Base-by-base conservation (phyloP, 495 filamentous ascomycete genomes). In the Terfezia boudieri region DNA sequence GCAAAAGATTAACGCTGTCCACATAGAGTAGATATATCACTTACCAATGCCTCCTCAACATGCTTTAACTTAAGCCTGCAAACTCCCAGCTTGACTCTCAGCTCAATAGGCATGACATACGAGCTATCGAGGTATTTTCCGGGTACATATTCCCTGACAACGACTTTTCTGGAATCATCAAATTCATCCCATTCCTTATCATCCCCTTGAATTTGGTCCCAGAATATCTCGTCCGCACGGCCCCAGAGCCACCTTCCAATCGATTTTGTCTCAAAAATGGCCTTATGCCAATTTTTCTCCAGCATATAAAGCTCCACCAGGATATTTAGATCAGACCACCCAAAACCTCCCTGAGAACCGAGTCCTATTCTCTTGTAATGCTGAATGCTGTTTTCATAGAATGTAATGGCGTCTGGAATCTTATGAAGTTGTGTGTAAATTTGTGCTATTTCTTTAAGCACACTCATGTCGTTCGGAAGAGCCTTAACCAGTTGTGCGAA, bases 131-230 rank as follows among this genome's bases (percentile, higher is more conserved):
- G 72, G 67, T 77, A 81, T 53, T 66, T 62, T 17, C 67, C 71
- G 16, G 71, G 71, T n/a, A 70, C 60, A 61, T 77, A 83, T 7
- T 74, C 74, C 1, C 67, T 57, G 23, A 68, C 64, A 41, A 72
- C 72, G 23, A 73, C 68, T 41, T 78, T 70, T 41, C 87, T 75
- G 36, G 84, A 79, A 2, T 73, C 71, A 68, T 88, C 77, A 32
- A 78, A 74, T 4, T 74, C 59, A 62, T 98, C 90, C 83, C 86
- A 98, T 70, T 98, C 90, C 55, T 87, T 75, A 66, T 98, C 90
- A 63, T 96, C 86, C 8, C 76, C 71, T 8, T 73, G 65, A 58
- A 77, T 74, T n/a, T 73, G 63, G 53, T 94, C 82, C 90, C 90
- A 98, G 60, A 78, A 86, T 11, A 54, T 63, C 61, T 96, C 92